These are phyloP conservation scores for Ophiostoma tasmaniense DNA, from an alignment of 2,329 filamentous ascomycete species.

Conservation along the genomic window DNA sequence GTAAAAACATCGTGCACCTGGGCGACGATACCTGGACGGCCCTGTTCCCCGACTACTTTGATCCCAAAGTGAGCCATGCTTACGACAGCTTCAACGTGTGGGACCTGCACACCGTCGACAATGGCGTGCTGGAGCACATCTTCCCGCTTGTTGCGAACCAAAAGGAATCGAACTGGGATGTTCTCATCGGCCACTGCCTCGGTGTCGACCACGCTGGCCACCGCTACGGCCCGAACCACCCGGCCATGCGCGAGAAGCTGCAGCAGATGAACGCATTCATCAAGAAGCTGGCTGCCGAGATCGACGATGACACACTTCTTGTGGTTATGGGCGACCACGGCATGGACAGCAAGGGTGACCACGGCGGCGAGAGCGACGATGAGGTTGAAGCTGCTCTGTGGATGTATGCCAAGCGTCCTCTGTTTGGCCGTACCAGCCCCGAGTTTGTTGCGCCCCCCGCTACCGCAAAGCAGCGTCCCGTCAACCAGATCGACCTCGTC, in stretches of 20 bases:
- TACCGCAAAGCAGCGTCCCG: constrained; percentile 69
- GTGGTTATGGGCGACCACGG: constrained; percentile 99
- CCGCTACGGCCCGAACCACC: constrained; percentile 86
- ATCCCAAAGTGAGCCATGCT: constrained; percentile 71
- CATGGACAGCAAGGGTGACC: constrained; percentile 95
- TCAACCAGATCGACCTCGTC: constrained; percentile 87
- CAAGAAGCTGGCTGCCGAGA: constrained; percentile 55
- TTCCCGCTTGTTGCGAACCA: constrained; percentile 66
- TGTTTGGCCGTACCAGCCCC: constrained; percentile 69
- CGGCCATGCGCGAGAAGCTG: constrained; percentile 84
- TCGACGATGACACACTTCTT: constrained; percentile 81
- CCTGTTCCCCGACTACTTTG: constrained; percentile 89
- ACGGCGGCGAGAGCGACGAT: constrained; percentile 96
- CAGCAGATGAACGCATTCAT: constrained; percentile 83
- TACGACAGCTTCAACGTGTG: constrained; percentile 99
- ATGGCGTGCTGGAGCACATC: constrained; percentile 85
- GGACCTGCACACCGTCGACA: constrained; percentile 94
- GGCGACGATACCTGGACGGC: constrained; percentile 98
- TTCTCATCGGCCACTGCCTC: constrained; percentile 89
- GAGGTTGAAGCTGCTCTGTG: constrained; percentile 91
- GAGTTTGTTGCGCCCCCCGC: constrained; percentile 49
- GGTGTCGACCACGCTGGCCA: constrained; percentile 97
- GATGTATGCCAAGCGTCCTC: constrained; percentile 89
- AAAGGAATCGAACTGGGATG: constrained; percentile 64
- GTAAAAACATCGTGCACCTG: constrained; percentile 75